Evolutionary conservation across 1,139 yeast species (phyloP), one percentile per base, ranked within the genome.

Genomic region (Nakaseomyces sp.): DNA sequence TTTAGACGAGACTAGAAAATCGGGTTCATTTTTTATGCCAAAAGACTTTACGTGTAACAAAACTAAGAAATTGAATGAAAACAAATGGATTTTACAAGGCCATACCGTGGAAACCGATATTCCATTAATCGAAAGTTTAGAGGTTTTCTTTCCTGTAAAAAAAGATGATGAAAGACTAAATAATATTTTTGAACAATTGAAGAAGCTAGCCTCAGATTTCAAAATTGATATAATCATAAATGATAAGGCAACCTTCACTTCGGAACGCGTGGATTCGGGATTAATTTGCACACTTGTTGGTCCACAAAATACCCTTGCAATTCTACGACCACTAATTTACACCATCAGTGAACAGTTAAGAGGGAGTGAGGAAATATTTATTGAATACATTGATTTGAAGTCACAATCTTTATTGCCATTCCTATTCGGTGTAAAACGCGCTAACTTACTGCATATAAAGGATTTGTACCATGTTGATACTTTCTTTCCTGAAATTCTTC

Each of bases 401-500:
- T 42, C 50, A 19, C 22, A 30, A 13, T 41, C 50, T 4, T 15
- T 33, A 3, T 30, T 47, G 25, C 48, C 48, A 24, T 37, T 43
- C 7, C 45, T 43, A n/a, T 36, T 46, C 5, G 56, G 54, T 24
- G 46, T 51, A 12, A 50, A 52, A 28, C 45, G 45, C 48, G 47
- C 47, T 18, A 51, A 49, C 30, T 22, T 51, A 13, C 43, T 48
- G 42, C 42, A 50, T 29, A 33, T 50, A 3, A 36, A 45, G 16
- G 38, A 45, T 17, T 42, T 44, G 7, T 52, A 40, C 24, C 45
- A 49, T 18, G 49, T 53, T 15, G 45, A 43, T 13, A 49, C 47
- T 7, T 50, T 47, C 31, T 36, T 47, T 13, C 51, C 56, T 2
- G 45, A 52, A n/a, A 35, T 50, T 10, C 20, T 45, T 7, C 28